phyloP scores from a whole-genome alignment of 176 grass and related monocot genomes.

The Zizania latifolia region DNA sequence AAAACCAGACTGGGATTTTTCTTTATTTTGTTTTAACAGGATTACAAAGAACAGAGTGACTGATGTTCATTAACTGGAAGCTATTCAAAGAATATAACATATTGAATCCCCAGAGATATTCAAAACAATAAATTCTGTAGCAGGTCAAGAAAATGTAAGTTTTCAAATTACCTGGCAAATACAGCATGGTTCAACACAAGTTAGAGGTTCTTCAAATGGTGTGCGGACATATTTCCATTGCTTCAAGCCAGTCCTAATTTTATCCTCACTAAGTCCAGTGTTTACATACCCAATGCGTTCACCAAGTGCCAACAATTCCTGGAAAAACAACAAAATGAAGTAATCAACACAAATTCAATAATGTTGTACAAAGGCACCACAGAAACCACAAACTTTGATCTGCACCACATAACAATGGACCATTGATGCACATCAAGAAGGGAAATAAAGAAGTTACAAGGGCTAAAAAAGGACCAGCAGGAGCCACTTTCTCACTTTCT shows the following conservation, averaged over 20 bases:
- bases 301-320: slow-evolving; percentile 78
- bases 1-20: too few relatives aligned
- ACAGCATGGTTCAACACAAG: slow-evolving; percentile 63
- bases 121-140: not conserved
- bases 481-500: too few relatives aligned
- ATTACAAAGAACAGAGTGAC: not conserved
- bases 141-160: not conserved
- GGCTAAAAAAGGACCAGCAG: not conserved
- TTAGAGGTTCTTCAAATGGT: slow-evolving; percentile 27
- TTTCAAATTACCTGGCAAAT: slow-evolving; percentile 62
- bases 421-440: not conserved
- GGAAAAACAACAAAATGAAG: not conserved
- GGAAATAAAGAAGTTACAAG: not conserved
- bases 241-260: slow-evolving; percentile 49
- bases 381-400: not conserved
- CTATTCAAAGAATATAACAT: not conserved
- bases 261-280: slow-evolving; percentile 71
- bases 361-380: not conserved
- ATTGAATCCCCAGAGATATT: not conserved
- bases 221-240: slow-evolving; percentile 43
- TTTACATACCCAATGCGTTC: slow-evolving; percentile 76
- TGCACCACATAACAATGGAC: not conserved
- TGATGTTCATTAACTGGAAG: not conserved
- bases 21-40: too few relatives aligned
- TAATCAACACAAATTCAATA: slow-evolving; percentile 24